Evolutionary conservation across 2,329 filamentous ascomycete genomes (phyloP).

Genomic region (Stagonosporopsis rhizophila): DNA sequence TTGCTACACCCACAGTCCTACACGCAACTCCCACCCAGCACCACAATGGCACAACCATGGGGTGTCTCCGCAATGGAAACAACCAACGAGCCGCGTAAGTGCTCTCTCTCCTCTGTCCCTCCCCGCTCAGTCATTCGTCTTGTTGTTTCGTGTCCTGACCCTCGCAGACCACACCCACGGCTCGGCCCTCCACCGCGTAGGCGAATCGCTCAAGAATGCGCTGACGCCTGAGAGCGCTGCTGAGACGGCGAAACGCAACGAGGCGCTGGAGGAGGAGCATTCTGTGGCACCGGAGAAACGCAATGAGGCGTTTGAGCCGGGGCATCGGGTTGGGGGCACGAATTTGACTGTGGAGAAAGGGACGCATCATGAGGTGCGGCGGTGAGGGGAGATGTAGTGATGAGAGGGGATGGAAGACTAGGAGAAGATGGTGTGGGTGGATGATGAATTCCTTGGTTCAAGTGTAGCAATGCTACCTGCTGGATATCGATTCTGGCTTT

Average conservation of each 20-base stretch:
- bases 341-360: constrained; percentile 11
- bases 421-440: neutral
- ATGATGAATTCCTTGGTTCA: neutral
- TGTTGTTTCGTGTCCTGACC: neutral
- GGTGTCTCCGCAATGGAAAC: constrained; percentile 11
- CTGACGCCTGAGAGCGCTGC: constrained; percentile 2
- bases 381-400: neutral
- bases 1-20: neutral
- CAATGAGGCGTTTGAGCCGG: neutral
- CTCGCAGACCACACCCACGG: constrained; percentile 4
- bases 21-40: neutral
- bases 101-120: too few species aligned
- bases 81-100: constrained; percentile 1
- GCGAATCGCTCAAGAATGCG: constrained; percentile 9
- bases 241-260: neutral
- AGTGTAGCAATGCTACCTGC: neutral
- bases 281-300: constrained; percentile 1
- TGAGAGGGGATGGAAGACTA: neutral
- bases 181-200: constrained; percentile 2
- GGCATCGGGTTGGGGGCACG: constrained; percentile 8
- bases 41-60: constrained; percentile 12
- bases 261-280: constrained; percentile 7
- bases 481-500: constrained; percentile 12
- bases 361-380: neutral
- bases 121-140: too few species aligned